phyloP scores from a whole-genome alignment of 2,329 filamentous ascomycete genomes.

The Zelopaecilomyces penicillatus region DNA sequence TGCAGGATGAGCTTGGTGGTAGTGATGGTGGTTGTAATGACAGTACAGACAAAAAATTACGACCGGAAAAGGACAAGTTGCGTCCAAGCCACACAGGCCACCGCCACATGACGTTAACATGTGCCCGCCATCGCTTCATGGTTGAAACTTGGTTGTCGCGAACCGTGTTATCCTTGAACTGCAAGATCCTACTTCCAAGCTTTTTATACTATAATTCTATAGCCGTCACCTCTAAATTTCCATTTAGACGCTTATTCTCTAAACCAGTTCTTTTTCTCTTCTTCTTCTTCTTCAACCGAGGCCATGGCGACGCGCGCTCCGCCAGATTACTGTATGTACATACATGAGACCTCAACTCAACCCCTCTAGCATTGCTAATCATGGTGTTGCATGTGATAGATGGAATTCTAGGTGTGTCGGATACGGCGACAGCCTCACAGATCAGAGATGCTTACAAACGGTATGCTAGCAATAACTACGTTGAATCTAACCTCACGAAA shows the following conservation, averaged over 20 bases:
- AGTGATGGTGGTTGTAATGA: too few species aligned
- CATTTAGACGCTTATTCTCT: neutral
- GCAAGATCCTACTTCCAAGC: neutral
- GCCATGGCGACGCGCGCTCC: constrained; percentile 33
- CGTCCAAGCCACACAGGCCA: constrained; percentile 18
- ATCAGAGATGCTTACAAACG: constrained; percentile 93
- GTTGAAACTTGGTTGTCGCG: neutral
- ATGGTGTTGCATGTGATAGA: constrained; percentile 37
- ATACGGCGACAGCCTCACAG: constrained; percentile 70
- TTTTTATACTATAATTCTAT: neutral
- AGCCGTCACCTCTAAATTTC: too few species aligned
- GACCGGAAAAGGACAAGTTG: neutral
- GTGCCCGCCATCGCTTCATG: constrained; percentile 2
- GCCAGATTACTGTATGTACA: constrained; percentile 49
- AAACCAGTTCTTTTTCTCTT: constrained; percentile 1
- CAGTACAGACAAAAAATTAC: too few species aligned
- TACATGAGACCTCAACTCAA: neutral
- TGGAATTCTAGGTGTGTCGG: constrained; percentile 62
- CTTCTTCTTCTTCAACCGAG: constrained; percentile 1
- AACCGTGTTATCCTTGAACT: neutral
- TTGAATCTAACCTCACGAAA: neutral
- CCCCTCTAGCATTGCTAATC: neutral
- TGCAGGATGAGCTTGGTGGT: too few species aligned
- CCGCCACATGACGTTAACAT: constrained; percentile 37
- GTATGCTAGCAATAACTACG: constrained; percentile 32